phyloP scores from a whole-genome alignment of 176 grass and related monocot species.

The Pontederia paniculata region DNA sequence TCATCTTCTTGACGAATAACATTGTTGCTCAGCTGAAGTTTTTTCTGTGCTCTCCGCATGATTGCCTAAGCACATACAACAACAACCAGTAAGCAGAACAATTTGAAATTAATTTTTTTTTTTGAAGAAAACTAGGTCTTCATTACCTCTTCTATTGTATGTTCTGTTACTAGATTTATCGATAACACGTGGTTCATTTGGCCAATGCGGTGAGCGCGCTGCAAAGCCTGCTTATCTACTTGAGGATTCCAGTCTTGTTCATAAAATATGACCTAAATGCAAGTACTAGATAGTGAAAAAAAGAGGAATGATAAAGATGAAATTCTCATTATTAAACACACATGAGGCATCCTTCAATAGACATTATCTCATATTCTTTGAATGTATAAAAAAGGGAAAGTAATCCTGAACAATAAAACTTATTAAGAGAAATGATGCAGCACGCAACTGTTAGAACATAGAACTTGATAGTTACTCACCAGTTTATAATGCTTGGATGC shows the following conservation, averaged over 20 bases:
- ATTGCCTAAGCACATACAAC: slow-evolving; percentile 46
- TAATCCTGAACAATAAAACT: no score
- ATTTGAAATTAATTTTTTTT: neutral
- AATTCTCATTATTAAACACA: neutral
- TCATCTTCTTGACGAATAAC: slow-evolving; percentile 48
- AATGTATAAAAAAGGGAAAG: no score
- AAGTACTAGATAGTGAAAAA: neutral
- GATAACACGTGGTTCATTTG: slow-evolving; percentile 88
- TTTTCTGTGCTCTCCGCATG: slow-evolving; percentile 89
- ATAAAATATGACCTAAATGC: slow-evolving; percentile 86
- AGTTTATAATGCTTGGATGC: no score
- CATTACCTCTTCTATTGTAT: slow-evolving; percentile 84
- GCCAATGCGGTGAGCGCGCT: slow-evolving; percentile 91
- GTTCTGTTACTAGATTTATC: slow-evolving; percentile 81
- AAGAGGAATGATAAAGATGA: neutral
- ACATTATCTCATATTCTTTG: no score
- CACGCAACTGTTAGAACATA: no score
- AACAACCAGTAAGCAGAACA: slow-evolving; percentile 5
- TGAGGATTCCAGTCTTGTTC: slow-evolving; percentile 99
- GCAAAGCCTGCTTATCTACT: slow-evolving; percentile 90
- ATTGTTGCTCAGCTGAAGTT: slow-evolving; percentile 73
- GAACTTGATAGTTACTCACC: no score
- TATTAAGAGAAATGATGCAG: no score
- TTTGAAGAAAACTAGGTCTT: slow-evolving; percentile 5
- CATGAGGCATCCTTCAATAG: no score